Evolutionary conservation across 169 alveolate species (phyloP).

Genomic region (Babesia bovis): DNA sequence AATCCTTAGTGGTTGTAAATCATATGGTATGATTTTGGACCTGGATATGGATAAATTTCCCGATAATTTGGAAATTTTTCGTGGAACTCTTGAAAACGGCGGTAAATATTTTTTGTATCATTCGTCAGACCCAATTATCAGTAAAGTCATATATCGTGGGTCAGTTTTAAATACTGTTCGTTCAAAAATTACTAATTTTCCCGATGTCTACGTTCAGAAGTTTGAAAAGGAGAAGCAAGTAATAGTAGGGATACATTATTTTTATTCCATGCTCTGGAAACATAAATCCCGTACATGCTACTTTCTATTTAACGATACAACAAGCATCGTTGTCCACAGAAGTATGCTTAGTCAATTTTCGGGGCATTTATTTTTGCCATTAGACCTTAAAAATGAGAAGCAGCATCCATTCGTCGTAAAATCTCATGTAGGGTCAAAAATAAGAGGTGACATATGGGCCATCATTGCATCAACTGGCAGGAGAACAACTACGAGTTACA

Average conservation of each 20-base stretch:
- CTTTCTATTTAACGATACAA: too few relatives aligned
- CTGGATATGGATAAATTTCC: too few relatives aligned
- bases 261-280: too few relatives aligned
- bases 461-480: background rate
- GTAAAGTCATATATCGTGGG: background rate
- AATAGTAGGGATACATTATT: background rate
- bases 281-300: too few relatives aligned
- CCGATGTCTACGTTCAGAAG: background rate
- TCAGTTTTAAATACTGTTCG: background rate
- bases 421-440: background rate
- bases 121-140: background rate
- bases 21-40: too few relatives aligned
- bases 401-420: background rate
- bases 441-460: background rate
- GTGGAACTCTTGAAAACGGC: background rate
- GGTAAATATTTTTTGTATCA: background rate
- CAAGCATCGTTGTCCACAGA: too few relatives aligned
- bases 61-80: background rate
- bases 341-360: too few relatives aligned
- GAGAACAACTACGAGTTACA: background rate
- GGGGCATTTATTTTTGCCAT: background rate
- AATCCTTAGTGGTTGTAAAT: too few relatives aligned
- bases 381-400: background rate
- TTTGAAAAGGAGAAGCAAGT: background rate
- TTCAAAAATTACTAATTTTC: too few relatives aligned